Percentiles rank a stretch among this genome's conserved stretches.
These are phyloP conservation scores for Cyberlindnera suaveolens DNA, from an alignment of 805 yeast species.

Conservation along the genomic window DNA sequence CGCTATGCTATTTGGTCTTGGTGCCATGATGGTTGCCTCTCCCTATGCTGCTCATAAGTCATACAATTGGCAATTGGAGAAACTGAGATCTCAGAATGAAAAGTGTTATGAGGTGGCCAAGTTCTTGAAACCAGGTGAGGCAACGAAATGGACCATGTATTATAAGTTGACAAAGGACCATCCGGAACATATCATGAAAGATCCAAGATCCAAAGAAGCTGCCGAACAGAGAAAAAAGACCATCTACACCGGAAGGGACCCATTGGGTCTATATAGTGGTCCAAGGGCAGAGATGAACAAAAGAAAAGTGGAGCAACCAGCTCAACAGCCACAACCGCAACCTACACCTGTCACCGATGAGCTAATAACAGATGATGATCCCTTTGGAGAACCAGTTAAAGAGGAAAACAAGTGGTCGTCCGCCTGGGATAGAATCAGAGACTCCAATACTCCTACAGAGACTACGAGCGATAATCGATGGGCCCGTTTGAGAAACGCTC, in stretches of 20 bases:
- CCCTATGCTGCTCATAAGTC: constrained; percentile 26
- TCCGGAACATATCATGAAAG: constrained; percentile 45
- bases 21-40: constrained; percentile 31
- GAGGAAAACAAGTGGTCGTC: constrained; percentile 15
- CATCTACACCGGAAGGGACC: constrained; percentile 32
- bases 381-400: constrained; percentile 13
- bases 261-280: constrained; percentile 32
- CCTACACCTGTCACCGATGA: neutral
- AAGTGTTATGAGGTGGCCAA: constrained; percentile 26
- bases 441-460: constrained; percentile 17
- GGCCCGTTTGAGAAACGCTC: neutral
- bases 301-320: neutral
- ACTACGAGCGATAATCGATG: neutral
- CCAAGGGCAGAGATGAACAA: constrained; percentile 21
- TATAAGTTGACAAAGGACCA: constrained; percentile 45
- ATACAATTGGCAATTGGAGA: constrained; percentile 28
- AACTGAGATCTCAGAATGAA: constrained; percentile 25
- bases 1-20: constrained; percentile 36
- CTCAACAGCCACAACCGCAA: neutral
- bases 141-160: constrained; percentile 44
- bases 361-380: constrained; percentile 15
- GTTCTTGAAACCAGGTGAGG: constrained; percentile 26
- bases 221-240: constrained; percentile 20
- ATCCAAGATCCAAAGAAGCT: constrained; percentile 41
- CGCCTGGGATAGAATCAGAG: constrained; percentile 34